Evolutionary conservation across 306 rosid genomes (phyloP).

Genomic region (Argentina anserina): DNA sequence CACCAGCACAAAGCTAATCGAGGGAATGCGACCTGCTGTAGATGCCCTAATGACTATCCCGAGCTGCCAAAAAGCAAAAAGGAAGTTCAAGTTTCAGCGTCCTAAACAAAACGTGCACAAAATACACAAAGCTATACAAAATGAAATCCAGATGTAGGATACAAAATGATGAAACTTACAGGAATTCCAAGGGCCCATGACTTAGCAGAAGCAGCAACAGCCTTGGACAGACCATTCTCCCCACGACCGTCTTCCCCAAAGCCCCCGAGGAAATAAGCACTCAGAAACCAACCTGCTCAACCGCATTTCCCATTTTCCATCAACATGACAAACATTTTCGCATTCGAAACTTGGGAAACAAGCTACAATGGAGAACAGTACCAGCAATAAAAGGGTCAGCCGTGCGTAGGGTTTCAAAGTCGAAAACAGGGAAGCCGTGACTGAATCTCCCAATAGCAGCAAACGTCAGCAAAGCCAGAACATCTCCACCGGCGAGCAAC

Average conservation of each 20-base stretch:
- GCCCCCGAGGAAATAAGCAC: slow-evolving; percentile 95
- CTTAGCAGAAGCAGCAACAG: slow-evolving; percentile 65
- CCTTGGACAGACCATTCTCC: slow-evolving; percentile 69
- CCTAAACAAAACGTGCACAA: background rate
- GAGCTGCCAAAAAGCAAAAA: slow-evolving; percentile 42
- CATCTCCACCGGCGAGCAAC: slow-evolving; percentile 84
- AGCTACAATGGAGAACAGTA: slow-evolving; percentile 19
- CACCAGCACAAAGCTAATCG: slow-evolving; percentile 53
- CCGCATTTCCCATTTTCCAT: slow-evolving; percentile 19
- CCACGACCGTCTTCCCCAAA: slow-evolving; percentile 90
- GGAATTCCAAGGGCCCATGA: slow-evolving; percentile 96
- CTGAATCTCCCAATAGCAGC: slow-evolving; percentile 85
- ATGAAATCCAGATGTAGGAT: background rate
- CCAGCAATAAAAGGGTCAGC: slow-evolving; percentile 99
- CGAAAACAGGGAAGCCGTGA: slow-evolving; percentile 73
- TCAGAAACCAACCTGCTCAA: slow-evolving; percentile 78
- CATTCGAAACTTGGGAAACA: background rate
- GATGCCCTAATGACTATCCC: slow-evolving; percentile 68
- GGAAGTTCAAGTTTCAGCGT: background rate
- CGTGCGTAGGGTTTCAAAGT: slow-evolving; percentile 66
- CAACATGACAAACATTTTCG: background rate
- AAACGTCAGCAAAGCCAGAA: slow-evolving; percentile 73
- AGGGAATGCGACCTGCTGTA: slow-evolving; percentile 54
- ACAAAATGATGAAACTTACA: slow-evolving; percentile 35
- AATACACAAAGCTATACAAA: background rate